These are phyloP conservation scores for Candida palmyrensis DNA, from an alignment of 805 yeast species.

Conservation along the genomic window DNA sequence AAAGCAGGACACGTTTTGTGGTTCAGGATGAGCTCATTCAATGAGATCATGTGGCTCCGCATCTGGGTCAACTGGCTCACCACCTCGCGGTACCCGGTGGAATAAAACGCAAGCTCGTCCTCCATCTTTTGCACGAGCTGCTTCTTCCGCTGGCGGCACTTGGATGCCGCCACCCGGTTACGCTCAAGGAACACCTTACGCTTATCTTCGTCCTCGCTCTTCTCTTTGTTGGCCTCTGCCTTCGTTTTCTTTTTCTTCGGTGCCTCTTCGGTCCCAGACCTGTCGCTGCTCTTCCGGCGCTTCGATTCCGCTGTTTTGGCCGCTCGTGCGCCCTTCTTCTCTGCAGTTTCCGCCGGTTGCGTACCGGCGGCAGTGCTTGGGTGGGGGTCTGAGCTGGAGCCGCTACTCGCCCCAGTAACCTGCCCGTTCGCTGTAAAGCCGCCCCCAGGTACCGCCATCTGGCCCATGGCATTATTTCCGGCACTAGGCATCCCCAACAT, in stretches of 20 bases:
- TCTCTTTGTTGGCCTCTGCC: conserved; percentile 7
- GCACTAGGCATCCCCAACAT: conserved; percentile 6
- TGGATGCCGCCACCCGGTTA: conserved; percentile 91
- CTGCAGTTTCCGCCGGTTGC: conserved; percentile 2
- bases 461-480: conserved; percentile 6
- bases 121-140: conserved; percentile 81
- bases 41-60: conserved; percentile 49
- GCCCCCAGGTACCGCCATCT: no score
- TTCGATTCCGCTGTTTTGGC: conserved; percentile 1
- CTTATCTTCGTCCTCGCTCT: conserved; percentile 36
- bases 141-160: conserved; percentile 92
- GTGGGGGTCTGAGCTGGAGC: conserved; percentile 3
- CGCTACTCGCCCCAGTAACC: conserved; percentile 7
- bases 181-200: conserved; percentile 77
- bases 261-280: not conserved
- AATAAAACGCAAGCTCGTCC: conserved; percentile 64
- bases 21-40: conserved; percentile 42
- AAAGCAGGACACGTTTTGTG: conserved; percentile 48
- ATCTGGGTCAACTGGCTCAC: conserved; percentile 53
- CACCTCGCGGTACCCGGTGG: conserved; percentile 64
- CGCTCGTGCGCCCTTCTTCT: conserved; percentile 6
- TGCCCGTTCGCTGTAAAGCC: no score
- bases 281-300: conserved; percentile 3
- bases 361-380: conserved; percentile 5
- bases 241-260: conserved; percentile 4